Evolutionary conservation across 352 stramenopile species (phyloP), one percentile per base, ranked within the genome.

Genomic region (Pythium apleroticum): DNA sequence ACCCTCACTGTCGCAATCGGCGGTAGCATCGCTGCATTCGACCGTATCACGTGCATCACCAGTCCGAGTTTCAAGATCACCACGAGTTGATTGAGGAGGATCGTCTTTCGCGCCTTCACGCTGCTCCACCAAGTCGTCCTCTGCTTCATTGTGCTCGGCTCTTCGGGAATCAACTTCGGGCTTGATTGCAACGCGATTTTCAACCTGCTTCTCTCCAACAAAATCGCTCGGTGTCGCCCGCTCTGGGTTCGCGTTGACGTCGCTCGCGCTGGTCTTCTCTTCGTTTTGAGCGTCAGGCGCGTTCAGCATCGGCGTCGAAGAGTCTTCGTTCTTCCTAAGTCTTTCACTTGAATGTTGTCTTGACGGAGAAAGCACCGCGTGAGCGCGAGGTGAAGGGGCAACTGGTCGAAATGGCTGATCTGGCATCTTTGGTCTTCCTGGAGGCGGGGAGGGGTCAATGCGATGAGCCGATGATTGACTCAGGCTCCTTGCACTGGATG

Each of bases 401-500:
- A 39, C 28, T n/a, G 41, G 61, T 11, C 61, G 52, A 52, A 43
- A 52, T 25, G 52, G 43, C 15, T 61, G 39, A 20, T 62, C 52
- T n/a, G 56, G 39, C n/a, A 25, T 20, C 12, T 45, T 52, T 20
- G 45, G 56, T 35, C 57, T 63, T 28, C n/a, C 43, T 6, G 28
- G 28, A 20, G 57, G 57, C 33, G 57, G 45, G 0, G 46, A 57
- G 20, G 57, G 57, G 7, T 63, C 57, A 19, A 63, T 22, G 4
- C 45, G 57, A 55, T 30, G 28, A 31, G 41, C 43, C 3, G 12
- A 17, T n/a, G 45, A 27, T 24, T 52, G 22, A 43, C 28, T 56
- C 17, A 56, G 15, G 20, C 14, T 37, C 14, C 19, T 37, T n/a
- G 46, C 6, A 37, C 41, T 52, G 3, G 17, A 2, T 6, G 25